phyloP scores from a whole-genome alignment of 805 yeast species.

The Zygoascus bituminiphila region DNA sequence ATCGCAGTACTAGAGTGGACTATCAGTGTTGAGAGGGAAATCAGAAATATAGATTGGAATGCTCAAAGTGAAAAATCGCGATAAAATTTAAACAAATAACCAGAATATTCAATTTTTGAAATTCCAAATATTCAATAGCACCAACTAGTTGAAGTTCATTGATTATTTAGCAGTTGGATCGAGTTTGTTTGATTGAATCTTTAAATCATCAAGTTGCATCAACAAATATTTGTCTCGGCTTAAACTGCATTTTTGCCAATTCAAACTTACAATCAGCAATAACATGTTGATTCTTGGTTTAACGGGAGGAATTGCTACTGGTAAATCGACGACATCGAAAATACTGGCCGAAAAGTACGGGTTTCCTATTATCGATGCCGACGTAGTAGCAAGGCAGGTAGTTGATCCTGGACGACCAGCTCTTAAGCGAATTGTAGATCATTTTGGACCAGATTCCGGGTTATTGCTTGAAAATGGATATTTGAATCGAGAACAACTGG shows the following conservation, averaged over 20 bases:
- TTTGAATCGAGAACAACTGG: constrained; percentile 67
- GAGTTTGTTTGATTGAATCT: no score
- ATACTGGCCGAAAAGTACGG: constrained; percentile 43
- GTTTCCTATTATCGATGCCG: constrained; percentile 77
- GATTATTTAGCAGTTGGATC: no score
- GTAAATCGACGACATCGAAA: constrained; percentile 82
- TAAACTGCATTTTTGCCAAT: not conserved
- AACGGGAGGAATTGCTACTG: constrained; percentile 98
- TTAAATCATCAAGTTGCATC: no score
- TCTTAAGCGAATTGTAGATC: constrained; percentile 51
- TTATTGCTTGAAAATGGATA: constrained; percentile 37
- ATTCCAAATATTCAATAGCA: no score
- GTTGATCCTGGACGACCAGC: constrained; percentile 75
- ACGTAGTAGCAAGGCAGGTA: constrained; percentile 74
- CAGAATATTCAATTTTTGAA: no score
- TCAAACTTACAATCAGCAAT: not conserved
- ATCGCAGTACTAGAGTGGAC: no score
- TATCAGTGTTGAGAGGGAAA: no score
- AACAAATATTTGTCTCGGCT: not conserved
- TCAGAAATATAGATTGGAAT: no score
- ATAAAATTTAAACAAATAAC: no score
- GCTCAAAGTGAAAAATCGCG: no score
- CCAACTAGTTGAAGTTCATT: no score
- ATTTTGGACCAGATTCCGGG: constrained; percentile 45
- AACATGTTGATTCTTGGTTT: constrained; percentile 82